These are phyloP conservation scores for Sphaerostilbella broomeana DNA, from an alignment of 2,329 filamentous ascomycete genomes.

Conservation along the genomic window DNA sequence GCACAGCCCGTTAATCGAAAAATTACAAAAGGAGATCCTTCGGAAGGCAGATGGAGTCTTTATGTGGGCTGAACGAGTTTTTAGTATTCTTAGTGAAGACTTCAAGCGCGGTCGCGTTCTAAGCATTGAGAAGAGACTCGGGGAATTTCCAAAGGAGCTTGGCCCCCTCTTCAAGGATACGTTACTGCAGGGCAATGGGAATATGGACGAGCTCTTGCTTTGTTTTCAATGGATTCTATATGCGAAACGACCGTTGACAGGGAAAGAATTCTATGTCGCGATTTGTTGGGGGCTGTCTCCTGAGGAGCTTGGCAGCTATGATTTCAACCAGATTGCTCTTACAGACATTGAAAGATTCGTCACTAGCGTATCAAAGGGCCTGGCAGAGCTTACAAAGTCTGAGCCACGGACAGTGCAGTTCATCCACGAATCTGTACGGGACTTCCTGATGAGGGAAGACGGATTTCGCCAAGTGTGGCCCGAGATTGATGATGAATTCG, in stretches of 20 bases:
- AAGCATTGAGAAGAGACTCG: slow-evolving; percentile 23
- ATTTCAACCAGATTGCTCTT: not conserved
- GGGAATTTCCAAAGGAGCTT: slow-evolving; percentile 33
- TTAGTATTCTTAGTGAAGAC: slow-evolving; percentile 32
- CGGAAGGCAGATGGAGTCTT: slow-evolving; percentile 36
- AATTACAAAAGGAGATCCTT: too few relatives aligned
- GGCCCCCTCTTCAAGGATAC: slow-evolving; percentile 46
- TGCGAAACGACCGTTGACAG: slow-evolving; percentile 35
- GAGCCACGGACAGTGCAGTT: slow-evolving; percentile 31
- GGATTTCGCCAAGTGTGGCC: slow-evolving; percentile 20
- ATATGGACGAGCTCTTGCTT: slow-evolving; percentile 34
- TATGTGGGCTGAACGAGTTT: slow-evolving; percentile 37
- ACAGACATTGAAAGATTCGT: slow-evolving; percentile 24
- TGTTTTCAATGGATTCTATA: slow-evolving; percentile 49
- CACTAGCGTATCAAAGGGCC: slow-evolving; percentile 37
- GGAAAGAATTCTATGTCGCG: slow-evolving; percentile 36
- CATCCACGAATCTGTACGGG: slow-evolving; percentile 45
- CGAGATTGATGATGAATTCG: not conserved
- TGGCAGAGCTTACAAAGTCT: slow-evolving; percentile 32
- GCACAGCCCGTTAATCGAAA: too few relatives aligned
- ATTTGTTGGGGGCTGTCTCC: too few relatives aligned
- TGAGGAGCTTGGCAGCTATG: not conserved
- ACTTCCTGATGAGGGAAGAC: slow-evolving; percentile 35
- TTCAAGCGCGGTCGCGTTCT: slow-evolving; percentile 20
- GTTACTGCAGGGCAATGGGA: slow-evolving; percentile 37